These are phyloP conservation scores for Wickerhamomyces alni DNA, from an alignment of 805 yeast species.

Conservation along the genomic window DNA sequence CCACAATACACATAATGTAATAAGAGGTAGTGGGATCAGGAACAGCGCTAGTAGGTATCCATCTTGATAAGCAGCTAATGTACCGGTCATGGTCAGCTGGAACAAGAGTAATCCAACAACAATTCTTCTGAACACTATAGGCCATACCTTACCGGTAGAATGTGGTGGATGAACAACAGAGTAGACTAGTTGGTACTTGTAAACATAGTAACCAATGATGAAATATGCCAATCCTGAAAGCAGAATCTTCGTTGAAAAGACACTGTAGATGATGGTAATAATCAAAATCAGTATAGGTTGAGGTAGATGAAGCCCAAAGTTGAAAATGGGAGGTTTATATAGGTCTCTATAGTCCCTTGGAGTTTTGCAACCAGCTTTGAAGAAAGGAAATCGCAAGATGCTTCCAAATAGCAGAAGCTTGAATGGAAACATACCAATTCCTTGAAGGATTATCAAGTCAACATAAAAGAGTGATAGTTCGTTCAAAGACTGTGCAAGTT, in stretches of 20 bases:
- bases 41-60: slow-evolving; percentile 71
- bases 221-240: slow-evolving; percentile 83
- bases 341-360: slow-evolving; percentile 75
- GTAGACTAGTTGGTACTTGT: slow-evolving; percentile 84
- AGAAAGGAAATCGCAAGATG: slow-evolving; percentile 66
- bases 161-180: slow-evolving; percentile 94
- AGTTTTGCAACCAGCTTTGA: slow-evolving; percentile 59
- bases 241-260: slow-evolving; percentile 81
- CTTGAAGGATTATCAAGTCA: slow-evolving; percentile 76
- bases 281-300: slow-evolving; percentile 84
- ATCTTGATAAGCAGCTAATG: slow-evolving; percentile 68
- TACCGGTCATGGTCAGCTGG: slow-evolving; percentile 91
- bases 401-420: slow-evolving; percentile 78
- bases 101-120: slow-evolving; percentile 75
- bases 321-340: slow-evolving; percentile 85
- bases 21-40: slow-evolving; percentile 69
- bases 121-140: slow-evolving; percentile 76
- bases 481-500: slow-evolving; percentile 74
- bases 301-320: slow-evolving; percentile 87
- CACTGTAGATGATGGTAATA: slow-evolving; percentile 81
- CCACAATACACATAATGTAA: slow-evolving; percentile 63
- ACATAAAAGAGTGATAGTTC: slow-evolving; percentile 84
- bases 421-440: slow-evolving; percentile 86
- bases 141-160: slow-evolving; percentile 96
- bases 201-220: slow-evolving; percentile 78